phyloP scores from a whole-genome alignment of 257 asterid species.

The Thymus quinquecostatus region DNA sequence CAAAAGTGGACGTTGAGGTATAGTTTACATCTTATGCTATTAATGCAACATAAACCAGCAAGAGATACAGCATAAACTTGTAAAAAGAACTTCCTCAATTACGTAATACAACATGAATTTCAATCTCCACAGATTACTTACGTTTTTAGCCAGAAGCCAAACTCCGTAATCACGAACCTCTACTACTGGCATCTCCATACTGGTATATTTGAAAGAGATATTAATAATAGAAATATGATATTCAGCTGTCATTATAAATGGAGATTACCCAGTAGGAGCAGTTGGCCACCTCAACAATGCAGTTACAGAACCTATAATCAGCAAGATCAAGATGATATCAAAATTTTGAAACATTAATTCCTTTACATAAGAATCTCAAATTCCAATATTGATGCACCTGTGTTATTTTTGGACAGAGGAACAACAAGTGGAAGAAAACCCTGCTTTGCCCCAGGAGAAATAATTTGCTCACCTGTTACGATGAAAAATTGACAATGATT shows the following conservation, averaged over 20 bases:
- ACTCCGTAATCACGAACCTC: constrained; percentile 81
- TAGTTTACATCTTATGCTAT: neutral
- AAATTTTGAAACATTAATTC: constrained; percentile 5
- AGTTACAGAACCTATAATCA: constrained; percentile 72
- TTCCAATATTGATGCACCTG: constrained; percentile 51
- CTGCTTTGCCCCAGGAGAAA: constrained; percentile 90
- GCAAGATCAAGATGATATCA: constrained; percentile 22
- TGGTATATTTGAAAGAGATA: constrained; percentile 36
- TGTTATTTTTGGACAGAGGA: constrained; percentile 70
- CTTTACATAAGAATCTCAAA: constrained; percentile 9
- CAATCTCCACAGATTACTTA: constrained; percentile 45
- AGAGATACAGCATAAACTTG: neutral
- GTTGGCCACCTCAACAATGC: constrained; percentile 98
- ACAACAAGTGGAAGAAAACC: constrained; percentile 90
- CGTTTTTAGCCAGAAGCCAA: constrained; percentile 93
- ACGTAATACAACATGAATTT: constrained; percentile 2
- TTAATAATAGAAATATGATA: constrained; percentile 26
- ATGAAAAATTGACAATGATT: neutral
- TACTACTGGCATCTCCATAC: constrained; percentile 99
- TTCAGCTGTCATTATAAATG: constrained; percentile 21
- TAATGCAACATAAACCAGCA: constrained; percentile 13
- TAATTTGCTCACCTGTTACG: constrained; percentile 66
- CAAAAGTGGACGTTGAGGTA: constrained; percentile 25
- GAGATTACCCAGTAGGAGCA: constrained; percentile 86
- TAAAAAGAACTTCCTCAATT: constrained; percentile 14